Percentiles rank a stretch among this genome's conserved stretches.
Conservation (phyloP, 352 stramenopile genomes). For the Phytopythium vexans region DNA sequence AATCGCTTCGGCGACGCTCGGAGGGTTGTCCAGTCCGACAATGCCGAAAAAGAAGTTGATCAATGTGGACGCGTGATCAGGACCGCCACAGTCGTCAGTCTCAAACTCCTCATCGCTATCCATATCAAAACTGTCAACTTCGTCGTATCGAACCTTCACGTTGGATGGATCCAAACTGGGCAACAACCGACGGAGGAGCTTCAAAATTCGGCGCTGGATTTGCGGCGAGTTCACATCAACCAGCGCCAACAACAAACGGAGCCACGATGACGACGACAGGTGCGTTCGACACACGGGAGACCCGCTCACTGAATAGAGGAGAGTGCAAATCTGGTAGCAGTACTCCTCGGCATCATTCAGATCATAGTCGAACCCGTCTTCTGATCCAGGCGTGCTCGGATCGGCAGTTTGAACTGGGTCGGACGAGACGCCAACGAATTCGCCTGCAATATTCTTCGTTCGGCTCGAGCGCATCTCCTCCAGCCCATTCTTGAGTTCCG, state of each 20-base stretch:
- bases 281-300: slow-evolving; percentile 78
- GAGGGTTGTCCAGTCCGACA: slow-evolving; percentile 61
- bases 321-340: slow-evolving; percentile 87
- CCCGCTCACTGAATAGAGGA: slow-evolving; percentile 86
- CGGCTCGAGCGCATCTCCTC: slow-evolving; percentile 59
- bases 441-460: not conserved
- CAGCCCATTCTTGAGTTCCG: slow-evolving; percentile 84
- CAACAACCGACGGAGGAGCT: slow-evolving; percentile 76
- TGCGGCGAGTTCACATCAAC: slow-evolving; percentile 67
- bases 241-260: slow-evolving; percentile 77
- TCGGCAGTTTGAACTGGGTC: slow-evolving; percentile 45
- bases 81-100: slow-evolving; percentile 38
- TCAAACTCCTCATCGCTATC: slow-evolving; percentile 84
- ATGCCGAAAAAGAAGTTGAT: slow-evolving; percentile 81
- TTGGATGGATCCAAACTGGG: slow-evolving; percentile 63
- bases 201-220: slow-evolving; percentile 81
- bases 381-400: slow-evolving; percentile 29
- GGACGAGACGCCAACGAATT: slow-evolving; percentile 9
- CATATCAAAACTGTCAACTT: slow-evolving; percentile 72
- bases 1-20: slow-evolving; percentile 64
- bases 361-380: slow-evolving; percentile 27
- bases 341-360: slow-evolving; percentile 76
- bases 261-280: slow-evolving; percentile 79
- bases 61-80: slow-evolving; percentile 57
- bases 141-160: slow-evolving; percentile 62